A percentile compares a stretch with the other conserved stretches of the same genome.
Evolutionary conservation across 2,329 filamentous ascomycete species (phyloP).

Genomic region (Talaromyces sp.): DNA sequence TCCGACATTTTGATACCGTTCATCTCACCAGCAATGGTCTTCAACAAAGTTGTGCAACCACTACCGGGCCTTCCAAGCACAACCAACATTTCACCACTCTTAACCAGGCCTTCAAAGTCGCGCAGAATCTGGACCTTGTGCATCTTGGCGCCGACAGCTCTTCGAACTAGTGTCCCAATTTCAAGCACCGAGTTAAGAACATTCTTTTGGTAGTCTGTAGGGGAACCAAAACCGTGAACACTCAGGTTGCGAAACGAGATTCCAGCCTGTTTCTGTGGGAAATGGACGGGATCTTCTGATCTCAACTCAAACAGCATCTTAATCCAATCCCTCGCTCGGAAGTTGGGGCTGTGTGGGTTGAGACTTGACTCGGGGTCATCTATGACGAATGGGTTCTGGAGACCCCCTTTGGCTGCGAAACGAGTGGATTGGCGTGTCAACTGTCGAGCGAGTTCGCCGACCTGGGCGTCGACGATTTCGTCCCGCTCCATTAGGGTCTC

Average conservation of each 20-base stretch:
- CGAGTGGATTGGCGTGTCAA: constrained; percentile 16
- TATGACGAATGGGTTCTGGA: constrained; percentile 37
- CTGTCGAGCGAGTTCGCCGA: constrained; percentile 11
- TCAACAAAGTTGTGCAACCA: constrained; percentile 75
- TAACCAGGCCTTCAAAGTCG: constrained; percentile 62
- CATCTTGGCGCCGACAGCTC: constrained; percentile 35
- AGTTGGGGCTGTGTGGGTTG: constrained; percentile 41
- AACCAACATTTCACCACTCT: constrained; percentile 56
- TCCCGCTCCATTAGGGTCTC: constrained; percentile 4
- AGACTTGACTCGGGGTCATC: constrained; percentile 35
- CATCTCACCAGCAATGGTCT: constrained; percentile 76
- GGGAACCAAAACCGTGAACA: constrained; percentile 43
- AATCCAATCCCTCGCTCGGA: constrained; percentile 46
- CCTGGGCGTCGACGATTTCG: constrained; percentile 2
- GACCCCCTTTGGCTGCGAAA: constrained; percentile 8
- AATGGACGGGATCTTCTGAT: constrained; percentile 31
- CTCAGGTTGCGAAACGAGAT: constrained; percentile 45
- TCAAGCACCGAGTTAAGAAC: constrained; percentile 41
- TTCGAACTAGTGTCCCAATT: constrained; percentile 33
- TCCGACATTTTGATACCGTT: constrained; percentile 71
- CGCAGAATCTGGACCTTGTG: constrained; percentile 59
- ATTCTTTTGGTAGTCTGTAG: constrained; percentile 45
- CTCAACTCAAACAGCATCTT: constrained; percentile 38
- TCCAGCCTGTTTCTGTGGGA: constrained; percentile 35
- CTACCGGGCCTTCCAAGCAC: constrained; percentile 52